Base-by-base conservation (phyloP, 2,329 filamentous ascomycete genomes). In the Colletotrichum tamarilloi region DNA sequence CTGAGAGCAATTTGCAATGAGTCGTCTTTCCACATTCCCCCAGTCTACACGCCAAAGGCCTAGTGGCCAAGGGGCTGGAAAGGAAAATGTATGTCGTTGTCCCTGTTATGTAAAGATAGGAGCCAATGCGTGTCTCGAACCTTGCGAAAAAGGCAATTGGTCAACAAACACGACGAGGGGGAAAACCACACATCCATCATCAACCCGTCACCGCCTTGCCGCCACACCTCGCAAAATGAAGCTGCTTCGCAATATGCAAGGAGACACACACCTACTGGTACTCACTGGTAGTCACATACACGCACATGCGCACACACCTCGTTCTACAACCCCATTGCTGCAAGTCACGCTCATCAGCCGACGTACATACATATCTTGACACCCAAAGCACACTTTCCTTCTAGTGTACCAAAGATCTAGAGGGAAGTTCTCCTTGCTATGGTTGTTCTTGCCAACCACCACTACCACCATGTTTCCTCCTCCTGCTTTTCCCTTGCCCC, bases 101-200 rank as follows among this genome's bases (percentile, higher is more conserved):
- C 42, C 42, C 19, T n/a, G 19, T 4, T 32, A 32, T 32, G 30
- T 11, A 49, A 19, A 49, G 42, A 49, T 49, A 49, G 42, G 42
- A 49, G 42, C 42, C 42, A 49, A 22, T 22, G 6, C 42, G 42
- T 49, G 42, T 49, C 42, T 22, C 8, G 42, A 49, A 49, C 19
- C 42, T 49, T 49, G 42, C 42, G 19, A n/a, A 49, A 49, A 9
- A 49, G 42, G 42, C 42, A 49, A 63, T 63, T 63, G 60, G 60
- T 32, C 28, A 9, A 12, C 11, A 63, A 65, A 65, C 62, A 65
- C 62, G 62, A 65, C 62, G 28, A 65, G 19, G 19, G 38, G 38
- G 38, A n/a, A 64, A 9, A 19, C 49, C 62, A 38, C 46, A 12
- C 7, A 12, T 16, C 30, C 19, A n/a, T 16, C 52, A 55, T 14